Conservation (phyloP, 169 alveolate species). For the Plasmodium coatneyi region DNA sequence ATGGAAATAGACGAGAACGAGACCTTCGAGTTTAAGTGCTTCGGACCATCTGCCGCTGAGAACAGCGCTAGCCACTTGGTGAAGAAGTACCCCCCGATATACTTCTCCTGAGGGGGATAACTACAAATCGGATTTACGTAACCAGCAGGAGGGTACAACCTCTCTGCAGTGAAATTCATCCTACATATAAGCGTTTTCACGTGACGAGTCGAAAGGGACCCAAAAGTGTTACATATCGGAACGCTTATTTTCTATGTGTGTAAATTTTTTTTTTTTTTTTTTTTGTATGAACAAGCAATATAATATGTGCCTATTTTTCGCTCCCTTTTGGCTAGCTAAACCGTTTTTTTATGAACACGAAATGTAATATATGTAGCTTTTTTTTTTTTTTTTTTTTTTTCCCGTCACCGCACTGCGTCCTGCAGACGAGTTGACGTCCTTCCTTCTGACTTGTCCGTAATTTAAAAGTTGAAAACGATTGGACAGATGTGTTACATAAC, state of each 20-base stretch:
- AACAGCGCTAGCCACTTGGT: not conserved
- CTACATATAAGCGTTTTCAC: not conserved
- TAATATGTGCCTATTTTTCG: too few species aligned
- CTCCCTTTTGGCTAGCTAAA: too few species aligned
- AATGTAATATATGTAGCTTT: too few species aligned
- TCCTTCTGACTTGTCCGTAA: not conserved
- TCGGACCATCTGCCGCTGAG: conserved; percentile 39
- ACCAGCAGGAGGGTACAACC: not conserved
- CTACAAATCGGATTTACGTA: not conserved
- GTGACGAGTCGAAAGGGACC: not conserved
- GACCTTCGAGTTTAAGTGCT: conserved; percentile 21
- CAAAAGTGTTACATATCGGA: not conserved
- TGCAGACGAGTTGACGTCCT: not conserved
- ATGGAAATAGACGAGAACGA: conserved; percentile 95
- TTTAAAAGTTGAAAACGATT: not conserved
- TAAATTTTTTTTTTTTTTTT: too few species aligned
- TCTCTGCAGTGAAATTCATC: not conserved
- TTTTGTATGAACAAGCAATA: too few species aligned
- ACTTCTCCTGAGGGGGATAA: conserved; percentile 20
- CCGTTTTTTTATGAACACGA: too few species aligned
- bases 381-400: too few species aligned
- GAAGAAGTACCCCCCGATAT: conserved; percentile 40
- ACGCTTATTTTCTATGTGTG: not conserved
- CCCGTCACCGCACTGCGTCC: not conserved
- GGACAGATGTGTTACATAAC: not conserved